phyloP scores from a whole-genome alignment of 2,329 filamentous ascomycete species.

The Scedosporium aurantiacum region DNA sequence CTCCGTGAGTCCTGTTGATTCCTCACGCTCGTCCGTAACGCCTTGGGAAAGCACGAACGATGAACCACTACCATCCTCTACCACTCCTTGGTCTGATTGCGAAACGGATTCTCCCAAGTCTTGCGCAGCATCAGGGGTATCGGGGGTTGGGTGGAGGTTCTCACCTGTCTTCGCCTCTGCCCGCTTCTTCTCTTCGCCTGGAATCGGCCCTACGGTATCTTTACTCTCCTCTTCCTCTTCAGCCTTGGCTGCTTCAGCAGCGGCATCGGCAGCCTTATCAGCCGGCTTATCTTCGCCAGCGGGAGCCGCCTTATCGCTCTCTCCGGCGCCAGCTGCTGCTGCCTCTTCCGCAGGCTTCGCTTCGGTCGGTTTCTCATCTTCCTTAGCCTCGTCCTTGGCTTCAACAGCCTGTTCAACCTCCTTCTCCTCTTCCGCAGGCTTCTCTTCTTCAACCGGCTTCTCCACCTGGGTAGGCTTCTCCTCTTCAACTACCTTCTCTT shows the following conservation, averaged over 20 bases:
- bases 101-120: constrained; percentile 17
- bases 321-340: not conserved
- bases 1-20: constrained; percentile 14
- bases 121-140: constrained; percentile 26
- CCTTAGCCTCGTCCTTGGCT: constrained; percentile 1
- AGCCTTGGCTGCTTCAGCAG: constrained; percentile 2
- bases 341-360: not conserved
- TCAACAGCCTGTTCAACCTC: constrained; percentile 8
- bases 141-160: constrained; percentile 24
- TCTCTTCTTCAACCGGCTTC: constrained; percentile 1
- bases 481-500: not conserved
- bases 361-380: constrained; percentile 1
- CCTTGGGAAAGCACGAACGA: not conserved
- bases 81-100: constrained; percentile 15
- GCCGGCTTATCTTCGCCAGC: constrained; percentile 2
- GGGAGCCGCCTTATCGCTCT: not conserved
- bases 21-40: constrained; percentile 8
- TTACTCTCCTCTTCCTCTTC: constrained; percentile 25
- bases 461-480: constrained; percentile 8
- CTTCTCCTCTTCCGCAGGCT: constrained; percentile 8
- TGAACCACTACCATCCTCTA: not conserved
- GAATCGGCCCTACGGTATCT: constrained; percentile 27
- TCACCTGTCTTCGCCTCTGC: constrained; percentile 31
- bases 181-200: constrained; percentile 23
- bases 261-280: constrained; percentile 1